These are phyloP conservation scores for Ogataea hybrid DNA, from an alignment of 1,139 yeast genomes.

Conservation along the genomic window DNA sequence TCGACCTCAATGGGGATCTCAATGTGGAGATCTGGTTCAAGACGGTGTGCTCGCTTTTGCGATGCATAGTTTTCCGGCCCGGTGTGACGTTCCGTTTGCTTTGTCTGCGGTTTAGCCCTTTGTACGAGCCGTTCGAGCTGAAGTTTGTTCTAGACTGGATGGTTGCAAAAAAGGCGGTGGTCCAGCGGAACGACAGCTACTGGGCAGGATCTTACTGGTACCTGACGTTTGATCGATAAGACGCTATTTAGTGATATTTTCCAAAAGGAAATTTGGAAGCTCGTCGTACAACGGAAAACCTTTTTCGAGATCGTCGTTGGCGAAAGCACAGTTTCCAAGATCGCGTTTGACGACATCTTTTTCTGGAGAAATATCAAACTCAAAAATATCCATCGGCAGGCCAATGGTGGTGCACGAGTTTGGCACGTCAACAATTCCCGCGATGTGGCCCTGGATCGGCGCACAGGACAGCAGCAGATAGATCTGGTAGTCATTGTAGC, in stretches of 20 bases:
- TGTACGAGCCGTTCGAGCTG: constrained; percentile 51
- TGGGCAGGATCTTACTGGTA: constrained; percentile 56
- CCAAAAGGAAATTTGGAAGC: constrained; percentile 26
- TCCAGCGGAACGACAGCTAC: constrained; percentile 45
- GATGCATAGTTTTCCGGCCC: constrained; percentile 60
- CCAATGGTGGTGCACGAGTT: constrained; percentile 52
- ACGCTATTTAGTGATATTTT: constrained; percentile 16
- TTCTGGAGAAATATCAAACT: constrained; percentile 46
- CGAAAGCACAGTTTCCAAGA: constrained; percentile 41
- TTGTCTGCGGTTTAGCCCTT: constrained; percentile 38
- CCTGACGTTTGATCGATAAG: constrained; percentile 11
- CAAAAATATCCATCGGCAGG: constrained; percentile 50
- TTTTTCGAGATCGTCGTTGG: constrained; percentile 20
- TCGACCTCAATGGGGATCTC: constrained; percentile 60
- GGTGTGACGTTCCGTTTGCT: constrained; percentile 49
- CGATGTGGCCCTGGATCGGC: constrained; percentile 50
- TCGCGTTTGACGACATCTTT: constrained; percentile 30
- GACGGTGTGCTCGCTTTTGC: constrained; percentile 47
- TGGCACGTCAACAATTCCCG: constrained; percentile 51
- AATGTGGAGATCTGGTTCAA: constrained; percentile 58
- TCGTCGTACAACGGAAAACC: constrained; percentile 28
- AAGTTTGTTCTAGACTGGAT: constrained; percentile 58
- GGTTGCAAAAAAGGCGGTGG: constrained; percentile 40
- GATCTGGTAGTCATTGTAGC: constrained; percentile 49
- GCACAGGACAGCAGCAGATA: constrained; percentile 45